Evolutionary conservation across 257 asterid genomes (phyloP), one percentile per base, ranked within the genome.

Genomic region (Solanum arcanum): DNA sequence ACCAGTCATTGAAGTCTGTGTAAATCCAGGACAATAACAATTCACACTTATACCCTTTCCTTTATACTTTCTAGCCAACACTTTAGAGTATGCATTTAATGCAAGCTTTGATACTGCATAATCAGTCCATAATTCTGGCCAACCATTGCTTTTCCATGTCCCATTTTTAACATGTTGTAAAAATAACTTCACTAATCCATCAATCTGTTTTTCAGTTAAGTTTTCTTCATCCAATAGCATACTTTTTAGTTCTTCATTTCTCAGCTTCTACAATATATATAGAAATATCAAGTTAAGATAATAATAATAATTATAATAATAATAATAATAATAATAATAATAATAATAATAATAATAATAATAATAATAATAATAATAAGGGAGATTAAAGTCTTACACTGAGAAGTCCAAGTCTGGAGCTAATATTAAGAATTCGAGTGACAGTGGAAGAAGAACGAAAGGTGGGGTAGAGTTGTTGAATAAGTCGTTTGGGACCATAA

Each of bases 111-210:
- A 95, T 31, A 95, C 95, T 23, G 98, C 92, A 85, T 95, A 94
- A 62, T 95, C 98, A 4, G 97, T 93, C 98, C 98, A 95, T 6
- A 93, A 88, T 76, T 89, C 83, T 5, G 98, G 98, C 98, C 98
- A 95, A 16, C 98, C 98, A 41, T 91, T 88, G 37, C 72, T 90
- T 89, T 89, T 41, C 95, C 98, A 95, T 21, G 88, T 93, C 86
- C 92, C 95, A 39, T 85, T 88, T 75, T 90, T 94, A 85, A 93
- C 97, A 31, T 91, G 77, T n/a, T 91, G 91, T 10, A 95, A 87
- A 86, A 95, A 95, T 66, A 89, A 27, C 7, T 80, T 60, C 3
- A 94, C 84, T 91, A 95, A 93, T 42, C 44, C 87, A 14, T 95
- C 93, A 15, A 94, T 90, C 49, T 93, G 69, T 10, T 59, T 86